A percentile compares a stretch with the other conserved stretches of the same genome.
These are phyloP conservation scores for Trypanosoma theileri DNA, from an alignment of 208 protist species.

Conservation along the genomic window DNA sequence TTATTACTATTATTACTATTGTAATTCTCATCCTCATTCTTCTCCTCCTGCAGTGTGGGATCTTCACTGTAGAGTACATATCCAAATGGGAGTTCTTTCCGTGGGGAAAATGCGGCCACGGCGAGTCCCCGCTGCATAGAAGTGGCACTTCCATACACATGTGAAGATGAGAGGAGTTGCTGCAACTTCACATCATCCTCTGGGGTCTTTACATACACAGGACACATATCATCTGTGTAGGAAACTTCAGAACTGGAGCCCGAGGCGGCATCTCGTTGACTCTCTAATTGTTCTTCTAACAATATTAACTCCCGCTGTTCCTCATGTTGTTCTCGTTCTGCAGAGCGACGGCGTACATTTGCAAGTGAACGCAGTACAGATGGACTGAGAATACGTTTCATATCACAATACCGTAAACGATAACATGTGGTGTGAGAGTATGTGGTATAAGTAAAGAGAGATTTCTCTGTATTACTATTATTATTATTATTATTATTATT, in stretches of 20 bases:
- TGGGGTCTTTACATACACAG: conserved; percentile 7
- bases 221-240: conserved; percentile 21
- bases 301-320: background rate
- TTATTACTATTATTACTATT: too few species aligned
- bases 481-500: too few species aligned
- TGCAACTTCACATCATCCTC: conserved; percentile 11
- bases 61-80: background rate
- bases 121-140: conserved; percentile 20
- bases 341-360: background rate
- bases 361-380: background rate
- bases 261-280: conserved; percentile 5
- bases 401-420: background rate
- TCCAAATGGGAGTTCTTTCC: background rate
- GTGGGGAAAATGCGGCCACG: conserved; percentile 7
- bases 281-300: background rate
- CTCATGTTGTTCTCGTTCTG: background rate
- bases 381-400: background rate
- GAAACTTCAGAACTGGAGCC: conserved; percentile 1
- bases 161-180: conserved; percentile 1
- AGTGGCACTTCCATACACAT: background rate
- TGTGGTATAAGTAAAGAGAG: conserved; percentile 12
- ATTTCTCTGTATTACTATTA: too few species aligned
- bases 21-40: too few species aligned
- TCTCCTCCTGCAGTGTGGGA: too few species aligned
- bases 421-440: conserved; percentile 1